Evolutionary conservation across 805 yeast genomes (phyloP).

Genomic region (Sungouiella blattae): DNA sequence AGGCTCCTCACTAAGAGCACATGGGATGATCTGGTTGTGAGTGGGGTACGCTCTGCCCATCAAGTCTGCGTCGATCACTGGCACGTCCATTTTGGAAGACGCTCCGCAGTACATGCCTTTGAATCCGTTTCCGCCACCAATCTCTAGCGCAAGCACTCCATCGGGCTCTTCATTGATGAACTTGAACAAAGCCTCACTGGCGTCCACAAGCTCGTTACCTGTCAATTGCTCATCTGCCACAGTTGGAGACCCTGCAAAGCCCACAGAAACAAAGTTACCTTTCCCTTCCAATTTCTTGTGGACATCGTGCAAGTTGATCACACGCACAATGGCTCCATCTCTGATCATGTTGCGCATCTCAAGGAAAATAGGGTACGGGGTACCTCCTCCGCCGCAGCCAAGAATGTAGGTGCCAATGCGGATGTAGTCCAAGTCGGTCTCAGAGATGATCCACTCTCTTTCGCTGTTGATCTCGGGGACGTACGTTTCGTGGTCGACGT

Average conservation of each 20-base stretch:
- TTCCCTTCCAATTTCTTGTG: conserved; percentile 18
- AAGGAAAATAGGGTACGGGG: conserved; percentile 39
- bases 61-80: conserved; percentile 37
- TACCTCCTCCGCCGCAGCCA: conserved; percentile 54
- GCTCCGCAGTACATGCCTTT: conserved; percentile 18
- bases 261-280: conserved; percentile 29
- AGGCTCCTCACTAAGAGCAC: conserved; percentile 16
- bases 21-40: conserved; percentile 38
- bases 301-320: conserved; percentile 32
- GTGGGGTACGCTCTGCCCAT: conserved; percentile 52
- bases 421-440: conserved; percentile 38
- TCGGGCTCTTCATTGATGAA: conserved; percentile 27
- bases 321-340: conserved; percentile 29
- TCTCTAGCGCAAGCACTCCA: conserved; percentile 36
- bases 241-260: conserved; percentile 43
- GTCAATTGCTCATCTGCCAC: conserved; percentile 42
- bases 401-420: conserved; percentile 45
- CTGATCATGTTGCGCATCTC: conserved; percentile 30
- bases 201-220: conserved; percentile 34
- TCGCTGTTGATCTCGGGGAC: conserved; percentile 23
- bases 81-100: conserved; percentile 20
- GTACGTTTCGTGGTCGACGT: conserved; percentile 17
- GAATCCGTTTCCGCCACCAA: conserved; percentile 44
- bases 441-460: conserved; percentile 38
- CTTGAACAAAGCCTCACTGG: conserved; percentile 25